Base-by-base conservation (phyloP, 2,329 filamentous ascomycete species). In the Verticillium nonalfalfae region DNA sequence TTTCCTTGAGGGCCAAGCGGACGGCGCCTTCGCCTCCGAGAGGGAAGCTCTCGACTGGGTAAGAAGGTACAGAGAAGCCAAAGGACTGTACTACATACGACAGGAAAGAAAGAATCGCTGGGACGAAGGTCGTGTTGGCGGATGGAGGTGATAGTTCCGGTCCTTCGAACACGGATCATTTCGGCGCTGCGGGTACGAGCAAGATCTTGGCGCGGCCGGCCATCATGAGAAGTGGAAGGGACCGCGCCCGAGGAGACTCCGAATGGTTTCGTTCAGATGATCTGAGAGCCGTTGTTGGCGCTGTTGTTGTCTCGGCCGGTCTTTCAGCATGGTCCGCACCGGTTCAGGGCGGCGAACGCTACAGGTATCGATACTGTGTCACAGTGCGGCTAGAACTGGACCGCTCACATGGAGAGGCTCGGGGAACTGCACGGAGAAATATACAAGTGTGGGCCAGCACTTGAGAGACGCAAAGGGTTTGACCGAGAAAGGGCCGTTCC, bases 51-150 rank as follows among this genome's bases (percentile, higher is more conserved):
- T 82, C 1, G 94, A 98, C 63, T 98, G 95, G 87, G 85, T 97
- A 21, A 83, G 88, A 69, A 79, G 90, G 68, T 90, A 96, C 66
- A 83, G 92, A 67, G 93, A 94, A 68, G 90, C 90, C 10, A 90
- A 88, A 71, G 90, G 90, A 68, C 78, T 90, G 61, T 88, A 89
- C 64, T 96, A 95, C 70, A 79, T 93, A 60, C 83, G 95, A 62
- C 87, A 89, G 70, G 95, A 98, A 78, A 85, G 91, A 66, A 96
- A 93, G 75, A 90, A 93, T 69, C 84, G 95, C 68, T 98, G 95
- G 95, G 95, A 98, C 73, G 94, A 98, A 76, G 93, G 94, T 31
- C 83, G 94, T 67, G 94, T 98, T 38, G 94, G 94, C 11, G 95
- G 95, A 1, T 98, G 95, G 95, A 85, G 94, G 70, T 94, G 79